A percentile compares a stretch with the other conserved stretches of the same genome.
Conservation (phyloP, 139 green algal genomes). For the Zygnema circumcarinatum region DNA sequence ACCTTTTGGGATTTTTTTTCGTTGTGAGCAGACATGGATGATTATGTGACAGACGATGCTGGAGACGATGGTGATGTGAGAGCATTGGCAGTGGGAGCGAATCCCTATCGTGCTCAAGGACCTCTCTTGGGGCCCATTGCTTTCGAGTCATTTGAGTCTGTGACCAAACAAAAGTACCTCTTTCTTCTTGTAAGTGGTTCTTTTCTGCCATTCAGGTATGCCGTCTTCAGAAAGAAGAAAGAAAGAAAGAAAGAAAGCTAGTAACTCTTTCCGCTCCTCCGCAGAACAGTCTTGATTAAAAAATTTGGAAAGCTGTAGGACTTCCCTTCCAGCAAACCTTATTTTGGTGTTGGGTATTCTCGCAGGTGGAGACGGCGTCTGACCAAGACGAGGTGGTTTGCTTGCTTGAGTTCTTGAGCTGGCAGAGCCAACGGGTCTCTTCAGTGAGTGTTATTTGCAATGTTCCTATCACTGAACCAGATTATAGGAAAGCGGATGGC, state of each 20-base stretch:
- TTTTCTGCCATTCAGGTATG: neutral
- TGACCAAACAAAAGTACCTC: neutral
- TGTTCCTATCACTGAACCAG: no score
- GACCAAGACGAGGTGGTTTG: neutral
- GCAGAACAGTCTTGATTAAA: no score
- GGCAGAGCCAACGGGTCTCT: neutral
- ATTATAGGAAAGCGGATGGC: no score
- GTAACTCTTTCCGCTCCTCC: no score
- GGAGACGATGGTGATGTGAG: neutral
- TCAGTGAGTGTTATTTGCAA: neutral
- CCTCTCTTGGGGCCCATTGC: neutral
- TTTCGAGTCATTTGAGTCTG: neutral
- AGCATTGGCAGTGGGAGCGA: neutral
- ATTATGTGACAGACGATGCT: neutral
- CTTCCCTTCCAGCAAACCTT: no score
- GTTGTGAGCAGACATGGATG: neutral
- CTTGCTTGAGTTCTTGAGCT: constrained; percentile 24
- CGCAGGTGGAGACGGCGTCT: neutral
- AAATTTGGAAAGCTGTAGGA: no score
- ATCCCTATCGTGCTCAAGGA: neutral
- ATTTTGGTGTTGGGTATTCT: no score
- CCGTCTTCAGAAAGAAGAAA: no score
- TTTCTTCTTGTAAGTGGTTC: neutral
- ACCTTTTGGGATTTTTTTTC: neutral
- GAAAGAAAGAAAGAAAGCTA: no score